A percentile compares a stretch with the other conserved stretches of the same genome.
phyloP scores from a whole-genome alignment of 768 basidiomycete genomes.

The Jaapia argillacea region DNA sequence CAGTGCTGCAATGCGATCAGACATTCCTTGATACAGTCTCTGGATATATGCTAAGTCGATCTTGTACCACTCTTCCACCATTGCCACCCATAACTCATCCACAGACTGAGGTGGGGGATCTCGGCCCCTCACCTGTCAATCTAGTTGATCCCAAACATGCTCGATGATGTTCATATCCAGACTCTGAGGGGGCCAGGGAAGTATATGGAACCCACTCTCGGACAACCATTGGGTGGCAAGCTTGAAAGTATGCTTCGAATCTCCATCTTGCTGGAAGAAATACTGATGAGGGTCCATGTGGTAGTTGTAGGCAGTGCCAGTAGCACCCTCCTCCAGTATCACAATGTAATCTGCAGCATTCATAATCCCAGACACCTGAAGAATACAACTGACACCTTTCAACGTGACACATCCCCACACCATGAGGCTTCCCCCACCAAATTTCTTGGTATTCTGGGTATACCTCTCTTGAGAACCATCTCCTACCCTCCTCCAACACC shows the following conservation, averaged over 20 bases:
- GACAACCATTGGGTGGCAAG: conserved; percentile 9
- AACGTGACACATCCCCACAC: no score
- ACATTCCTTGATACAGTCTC: not conserved
- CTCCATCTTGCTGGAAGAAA: conserved; percentile 14
- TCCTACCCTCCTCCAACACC: no score
- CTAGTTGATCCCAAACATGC: conserved; percentile 1
- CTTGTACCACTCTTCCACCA: conserved; percentile 6
- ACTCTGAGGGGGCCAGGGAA: conserved; percentile 10
- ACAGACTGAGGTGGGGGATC: not conserved
- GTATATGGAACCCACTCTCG: conserved; percentile 6
- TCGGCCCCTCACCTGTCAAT: not conserved
- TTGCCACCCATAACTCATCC: conserved; percentile 5
- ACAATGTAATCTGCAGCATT: conserved; percentile 7
- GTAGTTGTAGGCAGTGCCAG: conserved; percentile 7
- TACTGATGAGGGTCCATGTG: conserved; percentile 3
- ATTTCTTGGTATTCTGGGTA: no score
- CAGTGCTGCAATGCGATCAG: no score
- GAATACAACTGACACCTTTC: no score
- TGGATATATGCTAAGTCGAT: not conserved
- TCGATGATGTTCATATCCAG: conserved; percentile 7
- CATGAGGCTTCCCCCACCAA: no score
- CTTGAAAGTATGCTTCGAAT: conserved; percentile 10
- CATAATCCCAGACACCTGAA: no score
- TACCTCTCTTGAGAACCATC: no score
- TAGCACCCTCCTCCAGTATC: conserved; percentile 9